phyloP scores from a whole-genome alignment of 1,284 basidiomycete species.

The Ceratobasidium papillatum region DNA sequence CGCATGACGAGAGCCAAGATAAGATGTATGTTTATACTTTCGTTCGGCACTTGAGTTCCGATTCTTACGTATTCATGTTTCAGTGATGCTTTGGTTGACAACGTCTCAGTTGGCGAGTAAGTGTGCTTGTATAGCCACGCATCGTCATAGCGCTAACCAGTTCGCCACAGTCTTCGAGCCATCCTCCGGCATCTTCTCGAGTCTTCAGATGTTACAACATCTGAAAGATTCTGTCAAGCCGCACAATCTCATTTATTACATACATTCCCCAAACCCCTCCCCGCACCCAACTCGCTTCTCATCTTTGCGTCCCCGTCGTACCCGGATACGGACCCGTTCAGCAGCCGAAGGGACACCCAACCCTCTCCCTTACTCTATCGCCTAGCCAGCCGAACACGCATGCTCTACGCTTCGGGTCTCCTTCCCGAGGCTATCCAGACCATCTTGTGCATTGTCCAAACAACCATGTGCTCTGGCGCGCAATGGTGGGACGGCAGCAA shows the following conservation, averaged over 20 bases:
- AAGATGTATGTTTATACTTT: slow-evolving; percentile 31
- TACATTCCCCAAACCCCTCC: slow-evolving; percentile 32
- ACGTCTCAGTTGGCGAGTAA: slow-evolving; percentile 40
- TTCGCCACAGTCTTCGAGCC: slow-evolving; percentile 24
- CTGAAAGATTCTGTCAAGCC: slow-evolving; percentile 31
- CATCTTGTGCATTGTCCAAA: slow-evolving; percentile 28
- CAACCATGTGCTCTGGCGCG: slow-evolving; percentile 26
- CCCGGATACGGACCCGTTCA: slow-evolving; percentile 13
- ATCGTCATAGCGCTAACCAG: slow-evolving; percentile 9
- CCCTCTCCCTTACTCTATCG: slow-evolving; percentile 38
- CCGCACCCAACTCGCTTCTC: slow-evolving; percentile 39
- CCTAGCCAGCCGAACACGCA: slow-evolving; percentile 37
- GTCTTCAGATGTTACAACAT: slow-evolving; percentile 36
- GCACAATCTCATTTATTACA: slow-evolving; percentile 32
- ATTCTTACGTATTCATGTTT: slow-evolving; percentile 18
- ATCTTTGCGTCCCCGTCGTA: slow-evolving; percentile 35
- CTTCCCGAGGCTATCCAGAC: slow-evolving; percentile 38
- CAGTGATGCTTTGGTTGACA: slow-evolving; percentile 38
- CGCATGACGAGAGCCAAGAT: slow-evolving; percentile 21
- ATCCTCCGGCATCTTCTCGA: slow-evolving; percentile 38
- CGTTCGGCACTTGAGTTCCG: background rate
- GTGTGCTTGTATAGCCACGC: background rate
- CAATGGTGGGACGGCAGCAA: slow-evolving; percentile 37
- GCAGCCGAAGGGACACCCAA: slow-evolving; percentile 34
- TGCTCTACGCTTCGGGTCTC: slow-evolving; percentile 40